Evolutionary conservation across 2,329 filamentous ascomycete genomes (phyloP).

Genomic region (Fusarium subglutinans): DNA sequence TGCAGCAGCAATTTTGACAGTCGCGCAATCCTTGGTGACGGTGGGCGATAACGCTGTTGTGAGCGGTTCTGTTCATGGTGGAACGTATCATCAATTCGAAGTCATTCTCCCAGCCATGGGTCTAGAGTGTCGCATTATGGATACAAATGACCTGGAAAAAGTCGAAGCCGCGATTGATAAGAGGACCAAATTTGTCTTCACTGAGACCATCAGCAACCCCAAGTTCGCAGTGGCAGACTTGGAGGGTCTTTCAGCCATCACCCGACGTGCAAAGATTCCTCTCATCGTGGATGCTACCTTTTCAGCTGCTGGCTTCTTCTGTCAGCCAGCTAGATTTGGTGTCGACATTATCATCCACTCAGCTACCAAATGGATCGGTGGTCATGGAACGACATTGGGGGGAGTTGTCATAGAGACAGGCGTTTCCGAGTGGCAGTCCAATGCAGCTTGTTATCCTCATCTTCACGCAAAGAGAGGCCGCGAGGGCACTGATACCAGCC

Average conservation of each 20-base stretch:
- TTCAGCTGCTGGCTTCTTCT: neutral
- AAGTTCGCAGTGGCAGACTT: neutral
- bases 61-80: neutral
- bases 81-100: slow-evolving; percentile 5
- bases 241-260: neutral
- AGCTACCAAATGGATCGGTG: slow-evolving; percentile 96
- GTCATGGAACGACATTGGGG: slow-evolving; percentile 91
- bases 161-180: neutral
- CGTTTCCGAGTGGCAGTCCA: slow-evolving; percentile 89
- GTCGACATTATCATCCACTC: slow-evolving; percentile 94
- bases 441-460: neutral
- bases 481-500: neutral
- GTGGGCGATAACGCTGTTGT: slow-evolving; percentile 3
- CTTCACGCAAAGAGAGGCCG: neutral
- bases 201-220: slow-evolving; percentile 12
- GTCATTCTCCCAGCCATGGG: neutral
- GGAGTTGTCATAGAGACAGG: slow-evolving; percentile 87
- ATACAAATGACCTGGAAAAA: neutral
- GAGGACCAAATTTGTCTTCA: neutral
- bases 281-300: slow-evolving; percentile 4
- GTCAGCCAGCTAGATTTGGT: neutral
- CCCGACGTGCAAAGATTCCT: neutral
- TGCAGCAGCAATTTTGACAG: neutral
- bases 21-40: neutral
- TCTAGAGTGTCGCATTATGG: neutral